These are phyloP conservation scores for Xanthoparmelia taractica DNA, from an alignment of 495 filamentous ascomycete species.

Conservation along the genomic window DNA sequence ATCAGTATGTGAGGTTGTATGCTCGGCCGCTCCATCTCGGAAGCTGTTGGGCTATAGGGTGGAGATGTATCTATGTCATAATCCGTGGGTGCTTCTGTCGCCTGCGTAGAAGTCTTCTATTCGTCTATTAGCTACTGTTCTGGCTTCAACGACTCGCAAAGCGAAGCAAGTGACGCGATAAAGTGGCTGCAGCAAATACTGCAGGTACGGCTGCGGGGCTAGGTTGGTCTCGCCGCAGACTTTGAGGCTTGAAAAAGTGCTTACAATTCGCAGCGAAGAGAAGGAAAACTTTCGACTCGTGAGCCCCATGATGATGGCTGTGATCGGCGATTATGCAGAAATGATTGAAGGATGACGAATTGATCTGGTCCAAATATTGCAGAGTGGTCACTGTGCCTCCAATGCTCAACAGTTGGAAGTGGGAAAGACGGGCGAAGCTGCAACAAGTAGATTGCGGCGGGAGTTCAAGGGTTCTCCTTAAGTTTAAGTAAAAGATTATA, in stretches of 20 bases:
- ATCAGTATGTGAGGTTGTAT: conserved; percentile 13
- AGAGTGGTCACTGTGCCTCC: conserved; percentile 1
- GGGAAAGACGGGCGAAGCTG: not conserved
- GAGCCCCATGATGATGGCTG: conserved; percentile 13
- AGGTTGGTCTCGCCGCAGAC: not conserved
- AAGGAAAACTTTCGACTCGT: conserved; percentile 26
- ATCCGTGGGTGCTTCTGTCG: conserved; percentile 13
- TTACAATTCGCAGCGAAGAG: conserved; percentile 21
- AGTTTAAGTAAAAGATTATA: not conserved
- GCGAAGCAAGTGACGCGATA: not conserved
- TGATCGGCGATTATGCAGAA: not conserved
- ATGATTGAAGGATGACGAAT: not conserved
- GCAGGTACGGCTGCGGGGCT: not conserved
- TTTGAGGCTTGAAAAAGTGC: not conserved
- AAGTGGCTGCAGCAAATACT: not conserved
- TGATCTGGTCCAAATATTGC: not conserved
- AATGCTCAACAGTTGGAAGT: not conserved
- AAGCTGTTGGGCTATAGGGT: conserved; percentile 26
- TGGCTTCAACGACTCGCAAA: not conserved
- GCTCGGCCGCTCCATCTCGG: conserved; percentile 25
- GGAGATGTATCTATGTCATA: conserved; percentile 26
- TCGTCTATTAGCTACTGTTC: conserved; percentile 11
- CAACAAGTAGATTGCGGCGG: not conserved
- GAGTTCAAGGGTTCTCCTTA: not conserved
- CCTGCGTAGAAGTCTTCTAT: conserved; percentile 16